Conservation (phyloP, 2,329 filamentous ascomycete genomes). For the Epichloe amarillans region DNA sequence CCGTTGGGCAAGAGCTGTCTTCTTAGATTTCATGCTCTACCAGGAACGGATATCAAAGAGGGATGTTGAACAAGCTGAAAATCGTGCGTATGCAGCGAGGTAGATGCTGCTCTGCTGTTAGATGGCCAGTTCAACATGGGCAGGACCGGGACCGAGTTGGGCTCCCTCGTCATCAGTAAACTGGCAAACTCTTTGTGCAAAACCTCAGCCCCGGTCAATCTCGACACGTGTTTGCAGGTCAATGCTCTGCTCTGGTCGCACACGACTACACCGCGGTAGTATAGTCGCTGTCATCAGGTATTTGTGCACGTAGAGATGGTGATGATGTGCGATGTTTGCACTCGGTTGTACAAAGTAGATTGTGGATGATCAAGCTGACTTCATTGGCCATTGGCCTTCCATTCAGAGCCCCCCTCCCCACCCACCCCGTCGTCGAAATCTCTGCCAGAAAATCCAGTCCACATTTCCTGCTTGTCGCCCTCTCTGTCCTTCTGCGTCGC, state of each 20-base stretch:
- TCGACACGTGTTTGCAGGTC: not conserved
- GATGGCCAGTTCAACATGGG: not conserved
- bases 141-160: not conserved
- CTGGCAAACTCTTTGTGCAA: too few relatives aligned
- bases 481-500: conserved; percentile 8
- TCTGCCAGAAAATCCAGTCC: conserved; percentile 10
- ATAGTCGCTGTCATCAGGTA: not conserved
- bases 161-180: not conserved
- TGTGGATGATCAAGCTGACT: not conserved
- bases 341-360: too few relatives aligned
- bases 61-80: not conserved
- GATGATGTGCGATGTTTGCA: not conserved
- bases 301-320: not conserved
- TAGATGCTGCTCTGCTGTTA: not conserved
- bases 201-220: not conserved
- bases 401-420: not conserved
- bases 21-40: conserved; percentile 32
- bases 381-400: not conserved
- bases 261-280: not conserved
- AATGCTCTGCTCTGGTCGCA: not conserved
- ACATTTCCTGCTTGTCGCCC: conserved; percentile 6
- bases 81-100: not conserved
- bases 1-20: conserved; percentile 47
- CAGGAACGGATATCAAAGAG: not conserved
- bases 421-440: conserved; percentile 2